phyloP scores from a whole-genome alignment of 129 eudicot genomes.

The Chrysanthemum seticuspe region DNA sequence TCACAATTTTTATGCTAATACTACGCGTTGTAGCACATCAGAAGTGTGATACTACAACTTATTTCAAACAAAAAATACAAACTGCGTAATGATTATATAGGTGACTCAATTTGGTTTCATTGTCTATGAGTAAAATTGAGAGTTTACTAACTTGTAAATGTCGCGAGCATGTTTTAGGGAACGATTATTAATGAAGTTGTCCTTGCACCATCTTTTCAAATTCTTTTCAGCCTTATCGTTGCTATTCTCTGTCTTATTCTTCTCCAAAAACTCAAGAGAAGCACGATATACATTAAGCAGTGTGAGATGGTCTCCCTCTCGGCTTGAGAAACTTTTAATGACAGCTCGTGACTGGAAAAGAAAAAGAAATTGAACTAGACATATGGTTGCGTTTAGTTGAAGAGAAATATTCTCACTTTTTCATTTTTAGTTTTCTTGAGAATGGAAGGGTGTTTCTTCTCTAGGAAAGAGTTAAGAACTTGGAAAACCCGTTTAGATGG shows the following conservation, averaged over 20 bases:
- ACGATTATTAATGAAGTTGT: slow-evolving; percentile 78
- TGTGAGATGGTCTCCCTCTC: slow-evolving; percentile 92
- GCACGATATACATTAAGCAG: slow-evolving; percentile 74
- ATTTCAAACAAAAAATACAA: no score
- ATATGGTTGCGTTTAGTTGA: no score
- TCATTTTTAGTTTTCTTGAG: no score
- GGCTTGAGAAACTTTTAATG: slow-evolving; percentile 61
- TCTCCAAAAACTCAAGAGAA: slow-evolving; percentile 68
- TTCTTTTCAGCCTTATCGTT: slow-evolving; percentile 76
- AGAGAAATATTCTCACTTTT: no score
- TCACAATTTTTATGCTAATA: not conserved
- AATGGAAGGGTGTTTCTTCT: no score
- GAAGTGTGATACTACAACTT: not conserved
- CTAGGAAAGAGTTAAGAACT: no score
- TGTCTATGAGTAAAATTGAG: slow-evolving; percentile 8
- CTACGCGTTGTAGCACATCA: not conserved
- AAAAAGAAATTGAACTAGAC: not conserved
- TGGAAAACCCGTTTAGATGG: no score
- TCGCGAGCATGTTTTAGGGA: slow-evolving; percentile 88
- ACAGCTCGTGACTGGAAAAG: slow-evolving; percentile 54
- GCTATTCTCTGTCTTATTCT: slow-evolving; percentile 49
- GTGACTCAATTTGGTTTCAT: slow-evolving; percentile 5
- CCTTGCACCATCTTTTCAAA: slow-evolving; percentile 86
- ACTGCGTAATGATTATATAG: no score
- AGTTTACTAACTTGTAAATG: slow-evolving; percentile 59